Conservation (phyloP, 768 basidiomycete species). For the Russula foetens region DNA sequence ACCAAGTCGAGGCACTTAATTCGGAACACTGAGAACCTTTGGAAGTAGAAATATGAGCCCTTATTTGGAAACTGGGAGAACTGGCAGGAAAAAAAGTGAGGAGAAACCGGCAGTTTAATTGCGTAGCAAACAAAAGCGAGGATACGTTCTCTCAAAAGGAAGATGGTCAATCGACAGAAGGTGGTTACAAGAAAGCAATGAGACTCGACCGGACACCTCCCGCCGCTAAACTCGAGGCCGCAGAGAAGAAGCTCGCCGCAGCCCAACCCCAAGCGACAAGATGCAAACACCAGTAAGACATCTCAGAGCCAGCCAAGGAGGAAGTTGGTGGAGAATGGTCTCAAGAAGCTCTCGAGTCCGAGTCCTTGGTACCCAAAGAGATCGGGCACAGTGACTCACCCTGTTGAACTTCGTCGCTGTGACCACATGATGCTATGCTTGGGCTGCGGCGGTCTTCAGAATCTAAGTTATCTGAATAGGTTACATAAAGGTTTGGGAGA, state of each 20-base stretch:
- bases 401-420: slow-evolving; percentile 95
- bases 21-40: too few species aligned
- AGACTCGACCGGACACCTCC: slow-evolving; percentile 90
- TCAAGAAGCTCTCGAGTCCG: slow-evolving; percentile 68
- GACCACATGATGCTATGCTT: too few species aligned
- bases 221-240: slow-evolving; percentile 65
- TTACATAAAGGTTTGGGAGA: too few species aligned
- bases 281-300: slow-evolving; percentile 80
- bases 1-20: too few species aligned
- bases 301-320: slow-evolving; percentile 47
- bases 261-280: slow-evolving; percentile 38
- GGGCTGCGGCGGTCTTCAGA: too few species aligned
- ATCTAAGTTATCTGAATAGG: too few species aligned
- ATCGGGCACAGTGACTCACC: too few species aligned
- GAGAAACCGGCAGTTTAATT: slow-evolving; percentile 81
- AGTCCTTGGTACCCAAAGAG: slow-evolving; percentile 74
- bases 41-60: too few species aligned
- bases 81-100: too few species aligned
- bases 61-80: too few species aligned
- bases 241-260: slow-evolving; percentile 58
- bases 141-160: slow-evolving; percentile 67
- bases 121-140: slow-evolving; percentile 71
- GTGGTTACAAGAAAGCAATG: slow-evolving; percentile 97
- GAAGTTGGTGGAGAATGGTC: slow-evolving; percentile 59
- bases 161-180: slow-evolving; percentile 65